These are phyloP conservation scores for Citrus sp. DNA, from an alignment of 345 rosid species.

Conservation along the genomic window DNA sequence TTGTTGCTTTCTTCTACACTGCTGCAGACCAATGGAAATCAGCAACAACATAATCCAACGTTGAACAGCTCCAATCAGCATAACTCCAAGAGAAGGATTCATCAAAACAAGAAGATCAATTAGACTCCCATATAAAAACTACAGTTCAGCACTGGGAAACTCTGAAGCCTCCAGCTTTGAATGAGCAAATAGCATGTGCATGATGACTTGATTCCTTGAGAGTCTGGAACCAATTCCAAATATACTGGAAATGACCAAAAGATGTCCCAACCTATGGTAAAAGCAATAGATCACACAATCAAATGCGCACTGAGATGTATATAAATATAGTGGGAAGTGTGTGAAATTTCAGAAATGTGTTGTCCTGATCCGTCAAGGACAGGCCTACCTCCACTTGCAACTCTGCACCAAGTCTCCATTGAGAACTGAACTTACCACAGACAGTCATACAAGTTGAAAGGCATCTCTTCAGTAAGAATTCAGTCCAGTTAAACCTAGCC, in stretches of 20 bases:
- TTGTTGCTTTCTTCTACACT: slow-evolving; percentile 61
- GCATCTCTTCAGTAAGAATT: slow-evolving; percentile 12
- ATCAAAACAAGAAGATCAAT: slow-evolving; percentile 51
- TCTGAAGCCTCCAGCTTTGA: slow-evolving; percentile 50
- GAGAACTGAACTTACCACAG: slow-evolving; percentile 33
- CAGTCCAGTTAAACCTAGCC: slow-evolving; percentile 22
- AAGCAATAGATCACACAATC: slow-evolving; percentile 65
- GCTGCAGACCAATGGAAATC: slow-evolving; percentile 58
- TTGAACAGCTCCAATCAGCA: slow-evolving; percentile 65
- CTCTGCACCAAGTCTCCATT: slow-evolving; percentile 42
- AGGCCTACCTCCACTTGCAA: slow-evolving; percentile 59
- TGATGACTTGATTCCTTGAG: slow-evolving; percentile 56
- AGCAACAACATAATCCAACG: slow-evolving; percentile 57
- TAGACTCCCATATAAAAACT: slow-evolving; percentile 29
- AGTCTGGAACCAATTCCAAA: slow-evolving; percentile 48
- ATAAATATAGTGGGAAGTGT: slow-evolving; percentile 25
- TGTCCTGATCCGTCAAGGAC: slow-evolving; percentile 36
- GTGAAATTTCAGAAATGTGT: slow-evolving; percentile 32
- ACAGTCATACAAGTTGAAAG: slow-evolving; percentile 16
- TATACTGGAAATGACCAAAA: slow-evolving; percentile 42
- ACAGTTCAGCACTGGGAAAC: slow-evolving; percentile 43
- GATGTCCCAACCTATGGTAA: slow-evolving; percentile 66
- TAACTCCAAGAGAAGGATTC: slow-evolving; percentile 56
- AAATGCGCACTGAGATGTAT: slow-evolving; percentile 41
- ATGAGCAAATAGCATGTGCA: slow-evolving; percentile 38